Evolutionary conservation across 2,329 filamentous ascomycete species (phyloP), one percentile per base, ranked within the genome.

Genomic region (Botrytis elliptica): DNA sequence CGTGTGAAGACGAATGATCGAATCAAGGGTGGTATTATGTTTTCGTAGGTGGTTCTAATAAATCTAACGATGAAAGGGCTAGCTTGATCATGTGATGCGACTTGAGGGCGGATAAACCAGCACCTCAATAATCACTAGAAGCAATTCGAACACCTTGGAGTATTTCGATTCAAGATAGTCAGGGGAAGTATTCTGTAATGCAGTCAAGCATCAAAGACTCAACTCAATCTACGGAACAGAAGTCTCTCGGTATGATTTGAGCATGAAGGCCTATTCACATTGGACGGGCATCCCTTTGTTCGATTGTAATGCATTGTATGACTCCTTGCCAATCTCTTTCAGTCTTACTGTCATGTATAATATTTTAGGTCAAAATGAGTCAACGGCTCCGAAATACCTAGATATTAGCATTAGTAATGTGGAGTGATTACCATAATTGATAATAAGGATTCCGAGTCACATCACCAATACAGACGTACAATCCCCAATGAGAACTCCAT

Each of bases 71-170:
- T 5, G 10, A n/a, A n/a, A 25, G 12, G 10, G 46, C 2, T 5
- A n/a, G 22, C 22, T 52, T 4, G 10, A n/a, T n/a, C 22, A 52
- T 52, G 46, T 52, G 46, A n/a, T 4, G 22, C 5, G 4, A 5
- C 3, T 12, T 0, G 10, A 25, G 9, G 0, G 4, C 25, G 3
- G 46, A 49, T 49, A 25, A 25, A 49, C 0, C 4, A 0, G 16
- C 46, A 49, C 46, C 46, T 25, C 9, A 1, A 4, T 22, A 8
- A 4, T 25, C 8, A 49, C 46, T n/a, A 52, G n/a, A n/a, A 52
- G 22, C 0, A 14, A 25, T 14, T 52, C 22, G 46, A 4, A 2
- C 22, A 52, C 4, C 10, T 52, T 10, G 22, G 22, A 52, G 46
- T 52, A 9, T 25, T 2, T 49, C 22, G 9, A 49, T 12, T 49